Conservation (phyloP, 257 asterid genomes). For the Capsicum chinense region DNA sequence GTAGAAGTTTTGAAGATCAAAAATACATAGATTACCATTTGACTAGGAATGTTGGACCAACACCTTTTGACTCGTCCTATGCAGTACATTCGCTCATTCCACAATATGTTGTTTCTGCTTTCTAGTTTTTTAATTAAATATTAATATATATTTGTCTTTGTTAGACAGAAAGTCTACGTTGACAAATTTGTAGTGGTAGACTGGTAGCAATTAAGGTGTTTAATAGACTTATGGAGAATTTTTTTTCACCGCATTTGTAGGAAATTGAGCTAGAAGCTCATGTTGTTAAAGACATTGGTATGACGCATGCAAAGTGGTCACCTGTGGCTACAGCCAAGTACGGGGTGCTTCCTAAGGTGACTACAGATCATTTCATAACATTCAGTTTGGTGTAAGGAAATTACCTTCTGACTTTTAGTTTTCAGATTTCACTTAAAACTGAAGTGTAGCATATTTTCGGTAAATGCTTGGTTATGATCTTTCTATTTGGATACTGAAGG, state of each 20-base stretch:
- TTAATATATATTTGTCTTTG: neutral
- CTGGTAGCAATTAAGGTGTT: neutral
- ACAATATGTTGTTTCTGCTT: neutral
- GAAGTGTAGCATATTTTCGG: neutral
- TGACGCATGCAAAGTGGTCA: constrained; percentile 98
- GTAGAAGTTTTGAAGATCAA: neutral
- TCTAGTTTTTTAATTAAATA: neutral
- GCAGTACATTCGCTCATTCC: neutral
- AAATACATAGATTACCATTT: neutral
- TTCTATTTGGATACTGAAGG: constrained; percentile 42
- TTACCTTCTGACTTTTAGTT: neutral
- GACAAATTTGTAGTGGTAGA: neutral
- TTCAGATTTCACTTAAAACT: neutral
- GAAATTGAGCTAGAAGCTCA: constrained; percentile 98
- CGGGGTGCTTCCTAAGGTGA: constrained; percentile 98
- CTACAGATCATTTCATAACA: neutral
- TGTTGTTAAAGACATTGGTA: constrained; percentile 94
- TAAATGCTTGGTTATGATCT: neutral
- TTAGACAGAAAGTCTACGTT: neutral
- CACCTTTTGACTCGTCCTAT: neutral
- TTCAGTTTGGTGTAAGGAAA: neutral
- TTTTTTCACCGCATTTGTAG: constrained; percentile 44
- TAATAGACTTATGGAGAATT: neutral
- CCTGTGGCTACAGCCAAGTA: constrained; percentile 99
- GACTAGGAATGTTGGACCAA: neutral